Evolutionary conservation across 306 rosid genomes (phyloP).

Genomic region (Trifolium repens): DNA sequence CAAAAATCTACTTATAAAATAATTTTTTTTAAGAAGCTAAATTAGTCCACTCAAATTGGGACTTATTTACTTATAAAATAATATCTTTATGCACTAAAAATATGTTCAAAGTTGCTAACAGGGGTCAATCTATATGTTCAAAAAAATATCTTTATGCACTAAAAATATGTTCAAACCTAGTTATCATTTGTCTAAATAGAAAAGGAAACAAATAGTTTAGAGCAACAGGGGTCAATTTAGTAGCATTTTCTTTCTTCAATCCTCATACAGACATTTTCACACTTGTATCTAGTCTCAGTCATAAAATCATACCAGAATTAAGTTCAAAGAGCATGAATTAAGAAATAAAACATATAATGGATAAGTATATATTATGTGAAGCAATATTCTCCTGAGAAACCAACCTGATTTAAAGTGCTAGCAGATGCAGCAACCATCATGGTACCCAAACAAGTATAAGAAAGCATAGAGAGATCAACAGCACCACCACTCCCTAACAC

Average conservation of each 20-base stretch:
- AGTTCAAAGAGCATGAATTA: not conserved
- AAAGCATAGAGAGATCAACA: slow-evolving; percentile 67
- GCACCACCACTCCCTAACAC: slow-evolving; percentile 81
- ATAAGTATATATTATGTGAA: slow-evolving; percentile 3
- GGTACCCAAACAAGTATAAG: slow-evolving; percentile 89
- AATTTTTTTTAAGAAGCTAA: no score
- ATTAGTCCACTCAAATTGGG: no score
- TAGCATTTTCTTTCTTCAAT: not conserved
- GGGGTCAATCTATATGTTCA: no score
- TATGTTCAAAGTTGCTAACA: not conserved
- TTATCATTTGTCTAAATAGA: no score
- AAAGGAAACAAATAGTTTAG: no score
- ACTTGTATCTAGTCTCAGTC: slow-evolving; percentile 13
- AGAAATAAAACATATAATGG: not conserved
- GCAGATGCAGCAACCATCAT: slow-evolving; percentile 99
- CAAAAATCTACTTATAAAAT: not conserved
- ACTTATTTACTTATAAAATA: no score
- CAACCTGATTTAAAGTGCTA: slow-evolving; percentile 89
- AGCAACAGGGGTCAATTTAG: slow-evolving; percentile 1
- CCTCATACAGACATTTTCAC: not conserved
- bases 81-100: not conserved
- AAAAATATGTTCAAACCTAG: no score
- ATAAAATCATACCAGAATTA: slow-evolving; percentile 1
- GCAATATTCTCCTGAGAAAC: slow-evolving; percentile 11
- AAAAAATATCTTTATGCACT: no score